Conservation (phyloP, 345 rosid genomes). For the Excoecaria agallocha region DNA sequence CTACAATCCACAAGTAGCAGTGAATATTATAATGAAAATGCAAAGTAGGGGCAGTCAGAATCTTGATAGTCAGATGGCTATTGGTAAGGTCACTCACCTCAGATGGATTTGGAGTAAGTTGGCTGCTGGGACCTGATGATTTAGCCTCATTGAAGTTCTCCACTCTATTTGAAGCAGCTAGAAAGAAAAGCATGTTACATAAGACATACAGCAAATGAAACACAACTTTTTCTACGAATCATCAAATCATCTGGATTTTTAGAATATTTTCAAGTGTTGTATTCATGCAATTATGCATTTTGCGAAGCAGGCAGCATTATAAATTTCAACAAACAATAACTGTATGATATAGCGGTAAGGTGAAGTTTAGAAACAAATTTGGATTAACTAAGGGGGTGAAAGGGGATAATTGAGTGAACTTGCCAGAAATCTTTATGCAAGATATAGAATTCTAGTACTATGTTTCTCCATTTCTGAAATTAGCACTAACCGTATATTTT, state of each 20-base stretch:
- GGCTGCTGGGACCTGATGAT: slow-evolving; percentile 40
- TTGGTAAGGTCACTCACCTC: slow-evolving; percentile 43
- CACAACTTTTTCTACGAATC: neutral
- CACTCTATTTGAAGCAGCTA: slow-evolving; percentile 30
- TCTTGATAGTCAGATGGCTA: neutral
- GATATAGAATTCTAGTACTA: neutral
- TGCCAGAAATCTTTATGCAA: neutral
- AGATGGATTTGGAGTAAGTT: slow-evolving; percentile 49
- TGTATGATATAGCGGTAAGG: neutral
- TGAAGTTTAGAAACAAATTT: neutral
- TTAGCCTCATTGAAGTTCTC: slow-evolving; percentile 37
- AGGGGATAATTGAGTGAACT: neutral
- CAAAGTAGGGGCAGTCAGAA: slow-evolving; percentile 2
- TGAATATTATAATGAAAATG: neutral
- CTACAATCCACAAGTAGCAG: neutral
- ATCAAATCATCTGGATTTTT: neutral
- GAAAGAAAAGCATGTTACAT: neutral
- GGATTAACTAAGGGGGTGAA: neutral
- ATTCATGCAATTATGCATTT: neutral
- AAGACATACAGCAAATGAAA: neutral
- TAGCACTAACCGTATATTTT: too few species aligned
- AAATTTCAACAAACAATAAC: neutral
- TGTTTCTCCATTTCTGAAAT: too few species aligned
- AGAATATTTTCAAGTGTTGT: neutral
- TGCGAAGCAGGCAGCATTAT: neutral